These are phyloP conservation scores for Metschnikowia gelsemii DNA, from an alignment of 805 yeast species.

Conservation along the genomic window DNA sequence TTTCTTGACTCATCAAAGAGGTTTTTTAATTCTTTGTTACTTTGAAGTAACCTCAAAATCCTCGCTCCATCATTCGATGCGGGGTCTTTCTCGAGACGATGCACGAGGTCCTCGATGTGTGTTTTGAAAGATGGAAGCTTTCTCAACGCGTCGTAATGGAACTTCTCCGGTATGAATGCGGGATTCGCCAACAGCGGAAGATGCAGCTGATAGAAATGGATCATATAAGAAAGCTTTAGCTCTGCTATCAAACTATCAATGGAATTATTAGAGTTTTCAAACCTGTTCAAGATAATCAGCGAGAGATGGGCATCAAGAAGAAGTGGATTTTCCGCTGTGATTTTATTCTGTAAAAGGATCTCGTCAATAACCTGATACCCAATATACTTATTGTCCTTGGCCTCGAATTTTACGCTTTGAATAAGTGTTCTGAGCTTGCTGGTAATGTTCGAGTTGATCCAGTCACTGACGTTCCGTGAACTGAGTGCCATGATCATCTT, in stretches of 20 bases:
- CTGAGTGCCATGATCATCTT: constrained; percentile 39
- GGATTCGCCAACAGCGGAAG: constrained; percentile 26
- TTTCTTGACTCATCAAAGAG: constrained; percentile 21
- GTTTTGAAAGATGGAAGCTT: constrained; percentile 39
- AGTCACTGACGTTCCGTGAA: constrained; percentile 33
- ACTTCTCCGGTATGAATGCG: constrained; percentile 7
- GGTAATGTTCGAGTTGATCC: constrained; percentile 37
- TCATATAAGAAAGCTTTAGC: constrained; percentile 39
- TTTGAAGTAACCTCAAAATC: constrained; percentile 19
- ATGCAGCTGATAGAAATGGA: constrained; percentile 41
- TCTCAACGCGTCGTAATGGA: constrained; percentile 28
- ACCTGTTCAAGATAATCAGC: constrained; percentile 33
- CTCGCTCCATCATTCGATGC: constrained; percentile 12
- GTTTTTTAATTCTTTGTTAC: constrained; percentile 15
- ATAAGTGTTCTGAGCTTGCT: constrained; percentile 30
- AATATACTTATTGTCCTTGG: constrained; percentile 32
- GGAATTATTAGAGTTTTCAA: constrained; percentile 40
- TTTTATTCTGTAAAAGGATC: constrained; percentile 30
- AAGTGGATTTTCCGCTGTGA: constrained; percentile 22
- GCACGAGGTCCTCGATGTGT: constrained; percentile 28
- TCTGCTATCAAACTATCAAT: constrained; percentile 40
- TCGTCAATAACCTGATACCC: constrained; percentile 36
- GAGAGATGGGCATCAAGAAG: constrained; percentile 27
- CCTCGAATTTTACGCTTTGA: constrained; percentile 32
- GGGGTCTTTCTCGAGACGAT: constrained; percentile 9